phyloP scores from a whole-genome alignment of 2,329 filamentous ascomycete species.

The Pseudocercospora crystallina region DNA sequence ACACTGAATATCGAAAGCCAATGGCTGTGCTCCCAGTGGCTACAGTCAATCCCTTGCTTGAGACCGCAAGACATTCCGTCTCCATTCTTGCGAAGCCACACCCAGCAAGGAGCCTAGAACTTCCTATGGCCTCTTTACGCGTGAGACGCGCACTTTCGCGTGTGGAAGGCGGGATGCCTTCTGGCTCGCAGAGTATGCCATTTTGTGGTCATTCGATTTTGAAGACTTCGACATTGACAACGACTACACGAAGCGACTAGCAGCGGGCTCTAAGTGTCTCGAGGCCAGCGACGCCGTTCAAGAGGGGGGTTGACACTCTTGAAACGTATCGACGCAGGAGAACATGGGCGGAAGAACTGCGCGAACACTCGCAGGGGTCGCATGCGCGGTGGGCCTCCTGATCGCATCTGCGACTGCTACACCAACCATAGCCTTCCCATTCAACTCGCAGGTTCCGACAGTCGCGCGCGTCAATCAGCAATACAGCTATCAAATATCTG shows the following conservation, averaged over 20 bases:
- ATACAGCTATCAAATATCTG: conserved; percentile 71
- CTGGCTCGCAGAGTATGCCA: conserved; percentile 11
- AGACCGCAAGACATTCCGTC: conserved; percentile 21
- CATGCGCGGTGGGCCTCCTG: conserved; percentile 19
- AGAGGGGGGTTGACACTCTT: background rate
- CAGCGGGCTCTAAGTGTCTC: too few species aligned
- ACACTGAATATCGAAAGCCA: too few species aligned
- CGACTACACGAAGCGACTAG: too few species aligned
- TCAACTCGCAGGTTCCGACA: conserved; percentile 81
- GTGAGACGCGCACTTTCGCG: conserved; percentile 21
- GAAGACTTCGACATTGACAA: too few species aligned
- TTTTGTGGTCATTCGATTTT: background rate
- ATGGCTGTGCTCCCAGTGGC: too few species aligned
- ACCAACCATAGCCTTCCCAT: conserved; percentile 60
- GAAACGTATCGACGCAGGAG: conserved; percentile 10
- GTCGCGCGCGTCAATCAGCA: conserved; percentile 67
- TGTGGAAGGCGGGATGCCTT: conserved; percentile 14
- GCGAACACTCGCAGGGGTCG: conserved; percentile 18
- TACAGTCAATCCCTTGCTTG: conserved; percentile 19
- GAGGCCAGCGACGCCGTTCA: background rate
- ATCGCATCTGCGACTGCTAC: conserved; percentile 24
- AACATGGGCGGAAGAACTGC: conserved; percentile 10
- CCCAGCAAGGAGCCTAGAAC: conserved; percentile 26
- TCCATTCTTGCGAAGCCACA: conserved; percentile 27
- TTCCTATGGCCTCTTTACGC: conserved; percentile 24